Conservation (phyloP, 306 rosid genomes). For the Vigna angularis region DNA sequence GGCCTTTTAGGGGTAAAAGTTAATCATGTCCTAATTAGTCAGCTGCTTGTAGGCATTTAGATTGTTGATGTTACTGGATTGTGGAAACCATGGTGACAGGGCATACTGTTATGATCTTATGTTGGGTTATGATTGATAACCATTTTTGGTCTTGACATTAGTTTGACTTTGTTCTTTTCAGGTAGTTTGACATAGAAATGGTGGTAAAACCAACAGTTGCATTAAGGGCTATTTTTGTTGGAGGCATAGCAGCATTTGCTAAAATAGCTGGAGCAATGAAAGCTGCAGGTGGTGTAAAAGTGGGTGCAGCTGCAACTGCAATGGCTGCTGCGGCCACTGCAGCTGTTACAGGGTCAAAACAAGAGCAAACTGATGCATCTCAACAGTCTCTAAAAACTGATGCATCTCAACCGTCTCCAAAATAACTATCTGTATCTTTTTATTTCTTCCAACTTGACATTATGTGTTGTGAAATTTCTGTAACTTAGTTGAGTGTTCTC, state of each 20-base stretch:
- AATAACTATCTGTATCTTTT: slow-evolving; percentile 28
- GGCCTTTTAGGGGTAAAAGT: background rate
- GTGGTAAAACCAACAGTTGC: slow-evolving; percentile 86
- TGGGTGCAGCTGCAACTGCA: slow-evolving; percentile 84
- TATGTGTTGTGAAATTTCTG: slow-evolving; percentile 30
- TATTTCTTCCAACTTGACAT: background rate
- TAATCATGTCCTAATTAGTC: slow-evolving; percentile 3
- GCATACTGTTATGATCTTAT: slow-evolving; percentile 1
- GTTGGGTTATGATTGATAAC: slow-evolving; percentile 10
- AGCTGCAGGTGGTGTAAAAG: slow-evolving; percentile 86
- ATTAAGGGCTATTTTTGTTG: slow-evolving; percentile 78
- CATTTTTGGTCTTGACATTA: background rate
- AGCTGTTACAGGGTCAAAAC: slow-evolving; percentile 69
- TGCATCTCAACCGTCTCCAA: slow-evolving; percentile 52
- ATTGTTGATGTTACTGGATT: slow-evolving; percentile 17
- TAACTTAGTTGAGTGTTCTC: slow-evolving; percentile 48
- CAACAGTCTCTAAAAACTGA: slow-evolving; percentile 55
- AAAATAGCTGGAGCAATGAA: slow-evolving; percentile 77
- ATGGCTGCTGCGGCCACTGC: slow-evolving; percentile 93
- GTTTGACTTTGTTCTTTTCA: slow-evolving; percentile 42
- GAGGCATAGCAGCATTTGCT: slow-evolving; percentile 92
- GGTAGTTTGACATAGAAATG: slow-evolving; percentile 51
- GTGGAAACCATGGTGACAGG: slow-evolving; percentile 10
- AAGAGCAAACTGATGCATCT: slow-evolving; percentile 60
- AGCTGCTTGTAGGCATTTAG: slow-evolving; percentile 2